Conservation (phyloP, 176 grass and related monocot species). For the Juncus inflexus region DNA sequence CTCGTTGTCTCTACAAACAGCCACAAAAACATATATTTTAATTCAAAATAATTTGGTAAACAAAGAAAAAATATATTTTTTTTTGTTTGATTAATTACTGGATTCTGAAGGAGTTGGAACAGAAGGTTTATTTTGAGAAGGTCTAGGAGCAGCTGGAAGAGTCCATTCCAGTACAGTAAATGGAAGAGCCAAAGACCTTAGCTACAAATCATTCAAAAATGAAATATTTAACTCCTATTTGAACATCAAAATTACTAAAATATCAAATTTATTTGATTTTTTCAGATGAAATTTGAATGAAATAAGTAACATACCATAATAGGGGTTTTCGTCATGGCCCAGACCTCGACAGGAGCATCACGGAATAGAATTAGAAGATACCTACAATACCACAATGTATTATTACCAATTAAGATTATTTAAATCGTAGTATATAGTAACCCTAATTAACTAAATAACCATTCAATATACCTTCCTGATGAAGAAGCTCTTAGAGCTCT, state of each 20-base stretch:
- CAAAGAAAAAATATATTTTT: not conserved
- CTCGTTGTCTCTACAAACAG: slow-evolving; percentile 51
- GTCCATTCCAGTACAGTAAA: slow-evolving; percentile 99
- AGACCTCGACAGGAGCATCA: slow-evolving; percentile 98
- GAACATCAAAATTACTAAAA: slow-evolving; percentile 1
- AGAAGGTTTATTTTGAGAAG: slow-evolving; percentile 47
- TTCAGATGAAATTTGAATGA: slow-evolving; percentile 31
- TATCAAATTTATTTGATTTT: slow-evolving; percentile 9
- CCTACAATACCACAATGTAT: slow-evolving; percentile 32
- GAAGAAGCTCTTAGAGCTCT: slow-evolving; percentile 94
- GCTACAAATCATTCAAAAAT: slow-evolving; percentile 56
- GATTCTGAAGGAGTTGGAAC: slow-evolving; percentile 25
- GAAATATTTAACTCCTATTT: slow-evolving; percentile 10
- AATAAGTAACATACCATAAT: slow-evolving; percentile 70
- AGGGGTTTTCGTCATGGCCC: slow-evolving; percentile 99
- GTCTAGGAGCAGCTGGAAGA: slow-evolving; percentile 69
- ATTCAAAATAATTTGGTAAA: slow-evolving; percentile 17
- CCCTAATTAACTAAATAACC: not conserved
- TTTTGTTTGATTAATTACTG: slow-evolving; percentile 31
- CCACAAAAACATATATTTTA: slow-evolving; percentile 13
- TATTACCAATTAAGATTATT: too few species aligned
- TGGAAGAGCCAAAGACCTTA: slow-evolving; percentile 99
- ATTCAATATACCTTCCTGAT: slow-evolving; percentile 71
- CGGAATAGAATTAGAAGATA: slow-evolving; percentile 97
- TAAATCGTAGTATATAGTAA: too few species aligned